phyloP scores from a whole-genome alignment of 2,329 filamentous ascomycete species.

The Aspergillus calidoustus region DNA sequence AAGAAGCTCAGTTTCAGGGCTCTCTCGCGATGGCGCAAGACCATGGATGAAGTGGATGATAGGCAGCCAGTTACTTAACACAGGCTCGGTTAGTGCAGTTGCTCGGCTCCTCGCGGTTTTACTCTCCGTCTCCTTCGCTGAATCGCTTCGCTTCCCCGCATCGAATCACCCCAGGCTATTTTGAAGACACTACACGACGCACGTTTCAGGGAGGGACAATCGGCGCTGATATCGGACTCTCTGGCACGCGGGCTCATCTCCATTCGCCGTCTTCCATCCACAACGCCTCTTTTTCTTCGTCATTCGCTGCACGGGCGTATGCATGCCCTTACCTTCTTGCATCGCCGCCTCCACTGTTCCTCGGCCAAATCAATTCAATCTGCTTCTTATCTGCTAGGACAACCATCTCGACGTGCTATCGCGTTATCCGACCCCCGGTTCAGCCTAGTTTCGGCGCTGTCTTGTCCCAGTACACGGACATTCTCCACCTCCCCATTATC shows the following conservation, averaged over 20 bases:
- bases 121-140: conserved; percentile 25
- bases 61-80: not conserved
- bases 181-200: not conserved
- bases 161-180: not conserved
- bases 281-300: not conserved
- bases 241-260: conserved; percentile 8
- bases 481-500: conserved; percentile 33
- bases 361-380: conserved; percentile 34
- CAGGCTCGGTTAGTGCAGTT: conserved; percentile 1
- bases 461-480: conserved; percentile 29
- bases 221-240: conserved; percentile 8
- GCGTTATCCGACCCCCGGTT: conserved; percentile 24
- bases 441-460: conserved; percentile 28
- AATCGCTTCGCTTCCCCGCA: conserved; percentile 16
- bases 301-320: conserved; percentile 35
- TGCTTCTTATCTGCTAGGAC: conserved; percentile 20
- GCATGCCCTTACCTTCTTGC: conserved; percentile 35
- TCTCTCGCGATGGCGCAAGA: not conserved
- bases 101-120: not conserved
- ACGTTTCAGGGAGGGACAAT: conserved; percentile 16
- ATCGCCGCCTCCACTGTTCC: conserved; percentile 38
- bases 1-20: conserved; percentile 4
- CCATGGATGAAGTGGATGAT: not conserved
- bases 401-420: conserved; percentile 21
- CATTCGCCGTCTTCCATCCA: conserved; percentile 7